These are phyloP conservation scores for Salicornia ramosissima DNA, from an alignment of 148 eudicot species.

Conservation along the genomic window DNA sequence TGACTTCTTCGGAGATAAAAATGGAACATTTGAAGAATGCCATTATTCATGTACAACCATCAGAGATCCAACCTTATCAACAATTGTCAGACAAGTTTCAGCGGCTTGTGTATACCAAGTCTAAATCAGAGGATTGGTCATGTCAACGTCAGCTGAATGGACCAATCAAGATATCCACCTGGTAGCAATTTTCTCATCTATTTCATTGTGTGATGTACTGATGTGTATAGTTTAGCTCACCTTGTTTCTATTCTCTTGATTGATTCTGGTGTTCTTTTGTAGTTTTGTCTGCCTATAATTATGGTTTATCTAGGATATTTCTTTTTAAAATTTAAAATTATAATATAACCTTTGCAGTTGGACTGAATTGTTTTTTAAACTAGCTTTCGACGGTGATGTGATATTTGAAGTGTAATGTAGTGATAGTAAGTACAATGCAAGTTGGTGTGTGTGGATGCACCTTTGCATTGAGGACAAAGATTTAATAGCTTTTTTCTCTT, in stretches of 20 bases:
- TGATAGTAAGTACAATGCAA: neutral
- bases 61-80: slow-evolving; percentile 59
- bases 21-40: slow-evolving; percentile 76
- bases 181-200: slow-evolving; percentile 30
- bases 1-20: slow-evolving; percentile 56
- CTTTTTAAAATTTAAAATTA: neutral
- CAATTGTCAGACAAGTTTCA: slow-evolving; percentile 62
- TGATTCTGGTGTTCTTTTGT: neutral
- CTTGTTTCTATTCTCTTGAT: neutral
- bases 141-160: slow-evolving; percentile 33
- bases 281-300: neutral
- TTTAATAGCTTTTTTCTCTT: neutral
- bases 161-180: slow-evolving; percentile 28
- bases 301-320: neutral
- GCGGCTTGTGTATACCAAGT: slow-evolving; percentile 49
- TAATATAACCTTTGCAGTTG: neutral
- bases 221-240: neutral
- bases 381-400: too few relatives aligned
- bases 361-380: neutral
- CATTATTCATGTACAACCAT: slow-evolving; percentile 53
- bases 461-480: too few relatives aligned
- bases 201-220: neutral
- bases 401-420: neutral
- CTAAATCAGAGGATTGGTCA: slow-evolving; percentile 28
- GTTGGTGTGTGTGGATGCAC: neutral